Evolutionary conservation across 2,329 filamentous ascomycete genomes (phyloP).

Genomic region (Akanthomyces dipterigenus): DNA sequence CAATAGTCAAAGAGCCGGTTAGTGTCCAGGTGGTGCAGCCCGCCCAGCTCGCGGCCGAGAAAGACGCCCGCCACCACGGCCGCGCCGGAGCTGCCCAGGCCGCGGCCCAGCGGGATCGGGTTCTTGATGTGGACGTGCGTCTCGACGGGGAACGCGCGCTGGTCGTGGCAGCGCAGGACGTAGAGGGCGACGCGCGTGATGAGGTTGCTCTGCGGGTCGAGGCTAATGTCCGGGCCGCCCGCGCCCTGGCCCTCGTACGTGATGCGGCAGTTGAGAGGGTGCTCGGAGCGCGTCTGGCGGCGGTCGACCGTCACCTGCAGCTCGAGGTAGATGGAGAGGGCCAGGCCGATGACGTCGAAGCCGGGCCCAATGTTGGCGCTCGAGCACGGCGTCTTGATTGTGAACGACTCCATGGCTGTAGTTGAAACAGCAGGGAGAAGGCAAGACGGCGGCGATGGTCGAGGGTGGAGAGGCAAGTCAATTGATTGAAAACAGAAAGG

Average conservation of each 20-base stretch:
- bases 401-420: slow-evolving; percentile 50
- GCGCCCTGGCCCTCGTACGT: slow-evolving; percentile 82
- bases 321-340: slow-evolving; percentile 89
- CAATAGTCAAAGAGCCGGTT: slow-evolving; percentile 90
- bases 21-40: slow-evolving; percentile 64
- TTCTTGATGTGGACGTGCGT: slow-evolving; percentile 95
- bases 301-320: slow-evolving; percentile 72
- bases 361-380: slow-evolving; percentile 97
- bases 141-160: slow-evolving; percentile 74
- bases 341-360: slow-evolving; percentile 96
- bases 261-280: slow-evolving; percentile 77
- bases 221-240: slow-evolving; percentile 64
- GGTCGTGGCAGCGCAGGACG: slow-evolving; percentile 84
- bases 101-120: slow-evolving; percentile 86
- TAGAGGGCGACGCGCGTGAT: slow-evolving; percentile 93
- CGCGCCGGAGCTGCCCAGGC: slow-evolving; percentile 89
- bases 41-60: slow-evolving; percentile 81
- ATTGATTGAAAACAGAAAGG: neutral
- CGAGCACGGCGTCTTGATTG: slow-evolving; percentile 80
- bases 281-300: slow-evolving; percentile 42
- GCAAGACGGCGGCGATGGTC: neutral
- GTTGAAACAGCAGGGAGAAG: slow-evolving; percentile 3
- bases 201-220: slow-evolving; percentile 82
- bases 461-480: neutral
- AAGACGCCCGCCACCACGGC: slow-evolving; percentile 95